Evolutionary conservation across 2,329 filamentous ascomycete genomes (phyloP), one percentile per base, ranked within the genome.

Genomic region (Ophiostoma sp.): DNA sequence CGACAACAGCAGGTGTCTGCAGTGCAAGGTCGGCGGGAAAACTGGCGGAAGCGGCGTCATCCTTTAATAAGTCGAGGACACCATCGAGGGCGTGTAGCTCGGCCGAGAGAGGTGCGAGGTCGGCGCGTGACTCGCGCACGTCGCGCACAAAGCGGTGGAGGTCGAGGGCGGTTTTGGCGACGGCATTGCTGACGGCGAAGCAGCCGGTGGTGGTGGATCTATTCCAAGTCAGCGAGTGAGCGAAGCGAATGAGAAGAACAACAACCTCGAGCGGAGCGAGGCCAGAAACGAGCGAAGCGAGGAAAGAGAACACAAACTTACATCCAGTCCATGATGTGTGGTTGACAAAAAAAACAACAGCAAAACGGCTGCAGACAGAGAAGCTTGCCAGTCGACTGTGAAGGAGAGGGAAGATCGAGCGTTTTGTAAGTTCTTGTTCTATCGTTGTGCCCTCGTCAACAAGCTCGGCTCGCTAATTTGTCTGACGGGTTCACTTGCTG

Each of bases 41-140:
- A 33, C 78, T 72, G 0, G 70, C 36, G 3, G 70, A 28, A 3
- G 77, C 75, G 8, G 81, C 81, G 75, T 84, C 83, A 73, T 84
- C 82, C 63, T 79, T 80, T 69, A 85, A 75, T 17, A 84, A 77
- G 68, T 80, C 79, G 9, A 84, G 77, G 1, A 84, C 80, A 48
- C 79, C 79, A 71, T 82, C 80, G 66, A 85, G 79, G 57, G 83
- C 83, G 73, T 84, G 80, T 36, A 85, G 76, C 74, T 85, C 83
- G 73, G 82, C 80, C 42, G 82, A 82, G 50, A 85, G 79, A 39
- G 76, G 78, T 48, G 83, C 80, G 19, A 84, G 77, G 31, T 83
- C 82, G 45, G 80, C 77, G 19, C 82, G 80, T 2, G 82, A 81
- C 74, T 84, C 82, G 50, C 82, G 82, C 0, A 84, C 81, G 22